Percentiles rank a stretch among this genome's conserved stretches.
Evolutionary conservation across 257 asterid genomes (phyloP).

Genomic region (Agastache rugosa): DNA sequence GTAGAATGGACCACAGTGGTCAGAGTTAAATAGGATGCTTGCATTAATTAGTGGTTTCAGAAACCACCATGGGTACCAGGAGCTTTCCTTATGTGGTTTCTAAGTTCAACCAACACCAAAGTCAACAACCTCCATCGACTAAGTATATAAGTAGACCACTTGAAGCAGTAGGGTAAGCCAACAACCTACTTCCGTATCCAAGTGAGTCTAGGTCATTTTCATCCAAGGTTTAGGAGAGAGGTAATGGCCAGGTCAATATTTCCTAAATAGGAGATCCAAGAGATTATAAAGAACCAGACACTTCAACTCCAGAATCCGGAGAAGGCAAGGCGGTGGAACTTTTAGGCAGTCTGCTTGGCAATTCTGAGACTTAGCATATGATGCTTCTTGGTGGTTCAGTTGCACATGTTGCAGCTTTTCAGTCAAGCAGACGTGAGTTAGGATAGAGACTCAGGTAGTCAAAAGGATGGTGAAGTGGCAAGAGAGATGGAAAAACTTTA

Average conservation of each 20-base stretch:
- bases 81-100: no score
- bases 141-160: no score
- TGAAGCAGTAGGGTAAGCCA: not conserved
- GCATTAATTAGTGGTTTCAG: no score
- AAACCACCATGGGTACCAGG: no score
- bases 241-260: not conserved
- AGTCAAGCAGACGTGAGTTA: not conserved
- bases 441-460: not conserved
- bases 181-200: not conserved
- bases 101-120: no score
- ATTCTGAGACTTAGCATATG: not conserved
- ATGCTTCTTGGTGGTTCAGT: not conserved
- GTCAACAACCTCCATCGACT: no score
- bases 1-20: no score
- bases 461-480: constrained; percentile 1
- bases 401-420: not conserved
- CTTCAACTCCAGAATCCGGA: not conserved
- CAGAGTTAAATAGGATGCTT: no score
- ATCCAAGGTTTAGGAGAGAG: not conserved
- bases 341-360: not conserved
- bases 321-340: not conserved
- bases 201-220: constrained; percentile 11
- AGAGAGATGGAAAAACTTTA: not conserved
- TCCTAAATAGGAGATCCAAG: not conserved
- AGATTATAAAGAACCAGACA: not conserved